These are phyloP conservation scores for Boletellus emodensis DNA, from an alignment of 768 basidiomycete genomes.

Conservation along the genomic window DNA sequence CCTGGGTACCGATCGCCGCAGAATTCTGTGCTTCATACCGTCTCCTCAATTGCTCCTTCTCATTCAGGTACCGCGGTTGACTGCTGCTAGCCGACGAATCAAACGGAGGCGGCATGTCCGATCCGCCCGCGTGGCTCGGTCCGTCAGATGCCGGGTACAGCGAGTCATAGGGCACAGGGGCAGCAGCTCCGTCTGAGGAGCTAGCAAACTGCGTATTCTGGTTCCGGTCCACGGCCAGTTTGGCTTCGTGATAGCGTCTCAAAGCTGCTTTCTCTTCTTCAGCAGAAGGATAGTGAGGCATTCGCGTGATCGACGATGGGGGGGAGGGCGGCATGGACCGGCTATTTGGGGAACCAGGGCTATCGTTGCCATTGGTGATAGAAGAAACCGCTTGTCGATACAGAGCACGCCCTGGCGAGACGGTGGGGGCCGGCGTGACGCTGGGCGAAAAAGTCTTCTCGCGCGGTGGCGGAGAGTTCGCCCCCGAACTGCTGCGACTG, in stretches of 20 bases:
- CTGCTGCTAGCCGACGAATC: slow-evolving; percentile 36
- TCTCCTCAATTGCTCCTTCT: slow-evolving; percentile 67
- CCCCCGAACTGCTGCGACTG: slow-evolving; percentile 28
- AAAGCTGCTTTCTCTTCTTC: slow-evolving; percentile 75
- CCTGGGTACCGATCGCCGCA: slow-evolving; percentile 36
- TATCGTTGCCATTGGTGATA: slow-evolving; percentile 24
- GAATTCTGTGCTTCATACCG: slow-evolving; percentile 67
- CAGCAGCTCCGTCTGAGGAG: slow-evolving; percentile 23
- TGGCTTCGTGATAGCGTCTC: slow-evolving; percentile 65
- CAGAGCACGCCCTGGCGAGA: slow-evolving; percentile 41
- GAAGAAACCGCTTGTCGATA: slow-evolving; percentile 46
- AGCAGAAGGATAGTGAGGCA: slow-evolving; percentile 56
- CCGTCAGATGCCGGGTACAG: slow-evolving; percentile 47
- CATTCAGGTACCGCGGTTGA: slow-evolving; percentile 40
- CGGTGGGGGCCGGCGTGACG: slow-evolving; percentile 14
- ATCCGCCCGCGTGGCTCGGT: slow-evolving; percentile 16
- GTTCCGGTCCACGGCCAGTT: slow-evolving; percentile 60
- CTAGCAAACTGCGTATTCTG: slow-evolving; percentile 37
- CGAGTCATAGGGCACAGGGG: slow-evolving; percentile 59
- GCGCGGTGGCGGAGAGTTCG: slow-evolving; percentile 15
- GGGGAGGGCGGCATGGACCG: slow-evolving; percentile 30
- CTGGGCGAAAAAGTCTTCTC: slow-evolving; percentile 13
- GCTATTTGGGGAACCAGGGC: slow-evolving; percentile 15
- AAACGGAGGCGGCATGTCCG: slow-evolving; percentile 53
- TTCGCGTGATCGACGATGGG: slow-evolving; percentile 22